phyloP scores from a whole-genome alignment of 208 protist species.

The Crithidia fasciculata region DNA sequence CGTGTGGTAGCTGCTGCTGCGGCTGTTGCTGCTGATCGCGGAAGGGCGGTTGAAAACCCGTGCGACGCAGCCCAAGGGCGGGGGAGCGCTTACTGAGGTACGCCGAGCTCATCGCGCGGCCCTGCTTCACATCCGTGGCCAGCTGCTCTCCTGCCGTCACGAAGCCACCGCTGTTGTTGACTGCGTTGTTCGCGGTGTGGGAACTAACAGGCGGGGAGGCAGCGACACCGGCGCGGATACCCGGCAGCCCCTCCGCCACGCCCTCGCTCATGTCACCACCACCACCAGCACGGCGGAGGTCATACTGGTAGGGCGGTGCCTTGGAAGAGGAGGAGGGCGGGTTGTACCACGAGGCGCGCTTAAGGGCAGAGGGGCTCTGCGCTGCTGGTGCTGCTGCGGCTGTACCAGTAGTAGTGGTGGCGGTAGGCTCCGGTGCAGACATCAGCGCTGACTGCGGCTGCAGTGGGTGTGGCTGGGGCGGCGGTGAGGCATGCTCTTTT shows the following conservation, averaged over 20 bases:
- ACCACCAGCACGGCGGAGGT: not conserved
- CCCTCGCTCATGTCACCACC: not conserved
- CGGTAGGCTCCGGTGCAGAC: too few species aligned
- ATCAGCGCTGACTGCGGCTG: too few species aligned
- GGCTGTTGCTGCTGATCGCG: conserved; percentile 43
- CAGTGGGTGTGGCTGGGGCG: too few species aligned
- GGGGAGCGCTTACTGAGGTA: conserved; percentile 52
- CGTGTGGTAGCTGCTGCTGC: conserved; percentile 13
- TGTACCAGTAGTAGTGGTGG: too few species aligned
- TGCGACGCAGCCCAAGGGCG: conserved; percentile 66
- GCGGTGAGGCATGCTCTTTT: too few species aligned
- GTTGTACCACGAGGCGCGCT: conserved; percentile 8
- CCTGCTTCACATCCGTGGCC: conserved; percentile 45
- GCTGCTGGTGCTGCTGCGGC: not conserved
- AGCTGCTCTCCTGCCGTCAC: conserved; percentile 71
- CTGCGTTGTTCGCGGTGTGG: too few species aligned
- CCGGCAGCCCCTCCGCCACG: conserved; percentile 2
- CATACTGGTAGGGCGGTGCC: conserved; percentile 28
- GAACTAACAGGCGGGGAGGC: too few species aligned
- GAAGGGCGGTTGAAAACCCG: conserved; percentile 63
- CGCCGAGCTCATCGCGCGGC: conserved; percentile 40
- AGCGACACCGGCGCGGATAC: not conserved
- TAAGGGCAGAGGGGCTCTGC: not conserved
- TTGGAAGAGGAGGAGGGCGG: conserved; percentile 8
- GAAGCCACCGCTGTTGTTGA: conserved; percentile 43